Evolutionary conservation across 2,329 filamentous ascomycete species (phyloP).

Genomic region (Penicillium paneum): DNA sequence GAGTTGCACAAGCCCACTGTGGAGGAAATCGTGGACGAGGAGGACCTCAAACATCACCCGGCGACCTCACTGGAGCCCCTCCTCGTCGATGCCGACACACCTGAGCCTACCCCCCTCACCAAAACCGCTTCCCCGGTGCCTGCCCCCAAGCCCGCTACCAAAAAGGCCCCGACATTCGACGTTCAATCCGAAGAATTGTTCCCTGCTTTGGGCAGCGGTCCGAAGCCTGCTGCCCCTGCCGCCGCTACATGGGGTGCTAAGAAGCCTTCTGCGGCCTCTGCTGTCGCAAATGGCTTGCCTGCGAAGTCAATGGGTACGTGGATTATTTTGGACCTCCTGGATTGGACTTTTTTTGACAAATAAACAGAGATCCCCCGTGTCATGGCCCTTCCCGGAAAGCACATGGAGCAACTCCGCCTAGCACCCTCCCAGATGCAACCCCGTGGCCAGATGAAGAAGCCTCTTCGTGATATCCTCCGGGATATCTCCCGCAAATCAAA

Average conservation of each 20-base stretch:
- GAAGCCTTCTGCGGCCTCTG: slow-evolving; percentile 41
- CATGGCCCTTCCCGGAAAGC: slow-evolving; percentile 77
- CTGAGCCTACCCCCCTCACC: slow-evolving; percentile 24
- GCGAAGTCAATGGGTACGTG: slow-evolving; percentile 56
- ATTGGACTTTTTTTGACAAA: slow-evolving; percentile 21
- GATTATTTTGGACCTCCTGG: slow-evolving; percentile 39
- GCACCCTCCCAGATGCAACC: slow-evolving; percentile 74
- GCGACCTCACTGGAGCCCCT: slow-evolving; percentile 41
- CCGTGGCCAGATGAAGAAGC: slow-evolving; percentile 74
- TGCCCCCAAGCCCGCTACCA: slow-evolving; percentile 39
- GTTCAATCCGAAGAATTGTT: slow-evolving; percentile 88
- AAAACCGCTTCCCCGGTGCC: slow-evolving; percentile 33
- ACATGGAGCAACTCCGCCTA: slow-evolving; percentile 72
- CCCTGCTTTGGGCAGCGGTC: slow-evolving; percentile 75
- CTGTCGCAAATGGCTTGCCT: slow-evolving; percentile 46
- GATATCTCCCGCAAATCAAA: slow-evolving; percentile 92
- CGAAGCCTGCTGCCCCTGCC: slow-evolving; percentile 62
- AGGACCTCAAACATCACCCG: slow-evolving; percentile 60
- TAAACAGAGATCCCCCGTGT: slow-evolving; percentile 47
- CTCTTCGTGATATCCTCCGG: slow-evolving; percentile 77
- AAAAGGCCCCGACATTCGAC: slow-evolving; percentile 59
- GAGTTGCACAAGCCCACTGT: slow-evolving; percentile 64
- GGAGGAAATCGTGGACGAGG: slow-evolving; percentile 79
- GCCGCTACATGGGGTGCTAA: slow-evolving; percentile 76
- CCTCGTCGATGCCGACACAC: neutral